phyloP scores from a whole-genome alignment of 306 rosid species.

The Cicer chorassanicum region DNA sequence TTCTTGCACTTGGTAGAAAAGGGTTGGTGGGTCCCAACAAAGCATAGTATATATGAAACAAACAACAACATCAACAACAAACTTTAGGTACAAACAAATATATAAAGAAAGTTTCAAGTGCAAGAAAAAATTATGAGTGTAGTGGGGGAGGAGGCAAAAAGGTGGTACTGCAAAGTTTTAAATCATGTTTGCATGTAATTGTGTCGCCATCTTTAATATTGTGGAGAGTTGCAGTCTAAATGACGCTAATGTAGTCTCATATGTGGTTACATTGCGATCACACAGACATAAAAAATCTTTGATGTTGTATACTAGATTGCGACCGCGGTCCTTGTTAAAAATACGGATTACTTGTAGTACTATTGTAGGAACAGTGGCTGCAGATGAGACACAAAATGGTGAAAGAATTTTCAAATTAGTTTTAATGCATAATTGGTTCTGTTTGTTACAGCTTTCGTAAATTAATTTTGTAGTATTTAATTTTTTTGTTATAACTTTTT shows the following conservation, averaged over 20 bases:
- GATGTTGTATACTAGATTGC: no score
- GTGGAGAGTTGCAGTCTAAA: not conserved
- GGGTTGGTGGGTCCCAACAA: constrained; percentile 40
- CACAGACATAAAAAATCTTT: no score
- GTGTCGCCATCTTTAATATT: not conserved
- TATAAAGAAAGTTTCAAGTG: constrained; percentile 43
- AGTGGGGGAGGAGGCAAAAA: constrained; percentile 11
- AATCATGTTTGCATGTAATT: not conserved
- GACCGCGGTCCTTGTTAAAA: no score
- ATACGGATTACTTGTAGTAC: no score
- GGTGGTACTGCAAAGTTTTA: not conserved
- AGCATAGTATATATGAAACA: constrained; percentile 37
- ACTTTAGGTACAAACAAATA: constrained; percentile 28
- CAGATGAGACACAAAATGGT: constrained; percentile 43
- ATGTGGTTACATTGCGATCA: not conserved
- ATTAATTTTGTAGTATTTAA: no score
- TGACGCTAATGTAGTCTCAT: not conserved
- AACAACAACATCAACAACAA: constrained; percentile 22
- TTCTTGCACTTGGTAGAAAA: constrained; percentile 34
- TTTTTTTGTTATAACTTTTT: no score
- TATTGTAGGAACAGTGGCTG: constrained; percentile 2
- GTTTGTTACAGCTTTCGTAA: no score
- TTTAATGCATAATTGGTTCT: not conserved
- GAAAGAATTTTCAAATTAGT: constrained; percentile 22
- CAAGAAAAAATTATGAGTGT: constrained; percentile 43